Evolutionary conservation across 2,329 filamentous ascomycete genomes (phyloP).

Genomic region (Exophiala sideris): DNA sequence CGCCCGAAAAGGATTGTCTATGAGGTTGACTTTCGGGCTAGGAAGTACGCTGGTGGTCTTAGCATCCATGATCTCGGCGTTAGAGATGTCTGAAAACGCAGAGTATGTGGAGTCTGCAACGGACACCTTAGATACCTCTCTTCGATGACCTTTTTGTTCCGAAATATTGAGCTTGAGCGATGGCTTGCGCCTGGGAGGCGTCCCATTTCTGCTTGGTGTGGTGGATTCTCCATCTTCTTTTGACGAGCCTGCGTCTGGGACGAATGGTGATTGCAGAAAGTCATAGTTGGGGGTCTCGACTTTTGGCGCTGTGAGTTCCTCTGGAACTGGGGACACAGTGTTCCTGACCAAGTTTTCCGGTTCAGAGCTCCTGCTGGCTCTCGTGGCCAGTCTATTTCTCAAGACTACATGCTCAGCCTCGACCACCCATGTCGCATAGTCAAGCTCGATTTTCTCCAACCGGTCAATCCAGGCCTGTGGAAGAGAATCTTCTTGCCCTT

Average conservation of each 20-base stretch:
- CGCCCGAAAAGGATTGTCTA: constrained; percentile 25
- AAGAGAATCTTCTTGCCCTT: constrained; percentile 77
- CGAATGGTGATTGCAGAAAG: constrained; percentile 7
- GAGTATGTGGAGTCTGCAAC: constrained; percentile 28
- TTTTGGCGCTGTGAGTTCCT: constrained; percentile 18
- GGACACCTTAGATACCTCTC: constrained; percentile 28
- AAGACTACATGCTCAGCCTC: constrained; percentile 71
- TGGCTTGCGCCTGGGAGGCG: constrained; percentile 16
- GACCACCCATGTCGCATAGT: constrained; percentile 77
- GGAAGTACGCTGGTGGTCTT: constrained; percentile 26
- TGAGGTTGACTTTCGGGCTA: constrained; percentile 27
- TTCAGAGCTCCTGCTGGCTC: background rate
- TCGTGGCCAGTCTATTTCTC: constrained; percentile 54
- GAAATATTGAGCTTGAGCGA: constrained; percentile 20
- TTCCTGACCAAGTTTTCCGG: constrained; percentile 24
- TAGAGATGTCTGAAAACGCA: constrained; percentile 27
- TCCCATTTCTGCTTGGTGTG: background rate
- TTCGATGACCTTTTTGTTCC: constrained; percentile 20
- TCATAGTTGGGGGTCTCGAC: constrained; percentile 12
- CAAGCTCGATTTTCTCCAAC: constrained; percentile 74
- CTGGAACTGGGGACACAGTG: constrained; percentile 4
- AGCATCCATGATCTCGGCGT: constrained; percentile 30
- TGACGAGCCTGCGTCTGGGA: background rate
- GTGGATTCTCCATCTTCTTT: background rate
- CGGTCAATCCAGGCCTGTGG: constrained; percentile 84